phyloP scores from a whole-genome alignment of 2,329 filamentous ascomycete genomes.

The Aureobasidium leucospermi region DNA sequence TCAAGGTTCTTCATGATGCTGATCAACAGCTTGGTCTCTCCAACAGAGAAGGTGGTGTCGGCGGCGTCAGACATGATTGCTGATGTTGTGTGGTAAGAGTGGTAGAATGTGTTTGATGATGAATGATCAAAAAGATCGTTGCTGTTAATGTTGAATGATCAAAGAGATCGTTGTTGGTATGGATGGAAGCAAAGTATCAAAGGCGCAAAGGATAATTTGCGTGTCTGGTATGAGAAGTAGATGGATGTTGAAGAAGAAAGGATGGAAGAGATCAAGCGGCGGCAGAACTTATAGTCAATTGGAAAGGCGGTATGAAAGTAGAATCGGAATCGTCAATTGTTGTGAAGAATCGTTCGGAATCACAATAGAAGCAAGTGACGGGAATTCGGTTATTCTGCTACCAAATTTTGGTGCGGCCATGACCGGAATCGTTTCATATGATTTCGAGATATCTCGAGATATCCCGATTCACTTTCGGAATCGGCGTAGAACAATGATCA shows the following conservation, averaged over 20 bases:
- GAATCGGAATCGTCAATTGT: not conserved
- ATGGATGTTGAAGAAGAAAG: not conserved
- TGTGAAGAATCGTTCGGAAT: not conserved
- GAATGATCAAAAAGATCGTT: not conserved
- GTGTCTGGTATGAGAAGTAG: not conserved
- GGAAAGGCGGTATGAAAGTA: not conserved
- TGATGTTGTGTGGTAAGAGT: not conserved
- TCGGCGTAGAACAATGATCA: too few relatives aligned
- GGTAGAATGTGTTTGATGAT: not conserved
- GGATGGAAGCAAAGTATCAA: not conserved
- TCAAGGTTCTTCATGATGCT: conserved; percentile 21
- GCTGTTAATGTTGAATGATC: not conserved
- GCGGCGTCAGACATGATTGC: conserved; percentile 8
- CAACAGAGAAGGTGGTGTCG: conserved; percentile 17
- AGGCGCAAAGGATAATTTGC: not conserved
- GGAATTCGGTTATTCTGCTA: not conserved
- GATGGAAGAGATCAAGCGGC: not conserved
- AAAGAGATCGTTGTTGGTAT: not conserved
- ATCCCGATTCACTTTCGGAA: too few relatives aligned
- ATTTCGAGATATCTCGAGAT: too few relatives aligned
- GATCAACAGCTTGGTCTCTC: conserved; percentile 22
- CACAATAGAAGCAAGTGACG: not conserved
- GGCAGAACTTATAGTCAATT: not conserved
- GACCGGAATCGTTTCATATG: too few relatives aligned
- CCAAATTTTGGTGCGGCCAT: too few relatives aligned